A percentile compares a stretch with the other conserved stretches of the same genome.
These are phyloP conservation scores for Pseudozyma hubeiensis DNA, from an alignment of 1,284 basidiomycete species.

Conservation along the genomic window DNA sequence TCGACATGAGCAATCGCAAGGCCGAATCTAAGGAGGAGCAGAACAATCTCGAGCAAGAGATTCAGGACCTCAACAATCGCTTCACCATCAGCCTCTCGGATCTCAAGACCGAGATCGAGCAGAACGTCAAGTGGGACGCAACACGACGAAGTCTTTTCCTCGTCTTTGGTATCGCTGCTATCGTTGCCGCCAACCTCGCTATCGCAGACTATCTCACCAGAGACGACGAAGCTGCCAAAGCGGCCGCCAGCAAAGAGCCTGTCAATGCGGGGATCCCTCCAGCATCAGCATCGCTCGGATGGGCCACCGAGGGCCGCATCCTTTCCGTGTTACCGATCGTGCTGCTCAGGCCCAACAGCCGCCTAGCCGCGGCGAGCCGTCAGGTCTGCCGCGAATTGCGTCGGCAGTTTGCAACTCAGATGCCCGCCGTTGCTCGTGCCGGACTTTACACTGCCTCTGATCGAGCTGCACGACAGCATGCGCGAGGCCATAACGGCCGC, in stretches of 20 bases:
- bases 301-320: slow-evolving; percentile 50
- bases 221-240: slow-evolving; percentile 53
- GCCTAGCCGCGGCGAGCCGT: slow-evolving; percentile 13
- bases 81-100: slow-evolving; percentile 68
- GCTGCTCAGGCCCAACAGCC: slow-evolving; percentile 24
- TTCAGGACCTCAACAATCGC: slow-evolving; percentile 76
- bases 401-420: slow-evolving; percentile 13
- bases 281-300: slow-evolving; percentile 43
- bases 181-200: slow-evolving; percentile 63
- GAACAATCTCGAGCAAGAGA: slow-evolving; percentile 85
- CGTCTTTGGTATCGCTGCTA: slow-evolving; percentile 67
- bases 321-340: slow-evolving; percentile 39
- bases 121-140: slow-evolving; percentile 68
- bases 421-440: slow-evolving; percentile 27
- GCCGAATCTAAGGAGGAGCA: slow-evolving; percentile 89
- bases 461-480: not conserved
- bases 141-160: slow-evolving; percentile 64
- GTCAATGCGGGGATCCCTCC: slow-evolving; percentile 41
- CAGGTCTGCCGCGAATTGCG: slow-evolving; percentile 18
- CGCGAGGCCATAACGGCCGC: not conserved
- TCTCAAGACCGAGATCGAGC: slow-evolving; percentile 68
- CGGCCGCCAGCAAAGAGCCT: slow-evolving; percentile 29
- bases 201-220: slow-evolving; percentile 64
- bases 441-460: slow-evolving; percentile 29
- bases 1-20: slow-evolving; percentile 94